Conservation (phyloP, 495 filamentous ascomycete species). For the Apodospora peruviana region DNA sequence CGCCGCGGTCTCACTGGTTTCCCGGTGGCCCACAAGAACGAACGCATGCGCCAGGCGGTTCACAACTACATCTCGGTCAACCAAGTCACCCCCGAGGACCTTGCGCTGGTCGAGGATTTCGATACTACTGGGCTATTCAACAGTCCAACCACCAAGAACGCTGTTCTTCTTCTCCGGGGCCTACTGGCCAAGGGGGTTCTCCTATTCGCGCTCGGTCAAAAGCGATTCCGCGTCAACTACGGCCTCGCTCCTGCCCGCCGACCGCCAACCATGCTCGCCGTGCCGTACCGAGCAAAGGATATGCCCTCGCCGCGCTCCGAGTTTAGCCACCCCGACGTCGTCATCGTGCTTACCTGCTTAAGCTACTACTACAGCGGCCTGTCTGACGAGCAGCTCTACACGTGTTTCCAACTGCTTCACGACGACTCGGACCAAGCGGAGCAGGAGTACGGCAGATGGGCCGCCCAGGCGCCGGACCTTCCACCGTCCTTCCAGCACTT, state of each 20-base stretch:
- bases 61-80: constrained; percentile 38
- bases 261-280: constrained; percentile 50
- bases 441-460: constrained; percentile 51
- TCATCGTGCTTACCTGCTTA: constrained; percentile 59
- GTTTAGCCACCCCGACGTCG: constrained; percentile 69
- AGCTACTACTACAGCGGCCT: constrained; percentile 67
- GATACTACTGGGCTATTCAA: constrained; percentile 28
- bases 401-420: constrained; percentile 46
- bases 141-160: constrained; percentile 22
- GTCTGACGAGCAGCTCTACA: constrained; percentile 43
- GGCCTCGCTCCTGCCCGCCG: constrained; percentile 45
- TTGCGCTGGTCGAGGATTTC: constrained; percentile 30
- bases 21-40: constrained; percentile 34
- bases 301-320: constrained; percentile 57
- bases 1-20: constrained; percentile 32
- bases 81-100: constrained; percentile 22
- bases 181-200: constrained; percentile 55
- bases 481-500: constrained; percentile 38
- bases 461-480: constrained; percentile 30
- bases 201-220: constrained; percentile 47
- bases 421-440: constrained; percentile 49
- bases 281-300: constrained; percentile 68
- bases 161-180: constrained; percentile 54
- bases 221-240: constrained; percentile 65
- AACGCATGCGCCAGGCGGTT: constrained; percentile 29